A percentile compares a stretch with the other conserved stretches of the same genome.
phyloP scores from a whole-genome alignment of 192 early-diverging fungal species.

The Coemansia sp. region DNA sequence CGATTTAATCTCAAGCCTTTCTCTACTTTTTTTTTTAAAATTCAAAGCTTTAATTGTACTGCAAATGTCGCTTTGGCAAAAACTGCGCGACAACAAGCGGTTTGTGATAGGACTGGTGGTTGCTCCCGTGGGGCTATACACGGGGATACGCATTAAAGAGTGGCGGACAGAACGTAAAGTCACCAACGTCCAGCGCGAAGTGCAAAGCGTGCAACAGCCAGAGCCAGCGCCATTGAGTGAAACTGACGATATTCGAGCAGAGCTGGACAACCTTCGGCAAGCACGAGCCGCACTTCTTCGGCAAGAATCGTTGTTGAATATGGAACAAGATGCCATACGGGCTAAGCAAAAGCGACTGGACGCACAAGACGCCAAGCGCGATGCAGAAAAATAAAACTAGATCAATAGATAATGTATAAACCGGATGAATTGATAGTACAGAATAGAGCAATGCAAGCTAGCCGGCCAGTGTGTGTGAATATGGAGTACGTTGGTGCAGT shows the following conservation, averaged over 20 bases:
- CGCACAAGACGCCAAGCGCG: constrained; percentile 12
- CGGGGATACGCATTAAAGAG: constrained; percentile 31
- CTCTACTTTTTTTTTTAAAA: not conserved
- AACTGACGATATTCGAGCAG: constrained; percentile 5
- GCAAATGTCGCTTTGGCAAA: constrained; percentile 1
- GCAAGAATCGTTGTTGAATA: constrained; percentile 19
- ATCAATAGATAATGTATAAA: not conserved
- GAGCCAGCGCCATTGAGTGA: not conserved
- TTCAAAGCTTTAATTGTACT: not conserved
- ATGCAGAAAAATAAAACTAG: not conserved
- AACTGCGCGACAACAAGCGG: constrained; percentile 20
- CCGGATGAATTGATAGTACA: constrained; percentile 10
- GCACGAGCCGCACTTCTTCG: constrained; percentile 13
- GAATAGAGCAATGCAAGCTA: not conserved
- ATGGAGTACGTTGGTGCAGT: constrained; percentile 12
- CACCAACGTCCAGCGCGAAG: constrained; percentile 13
- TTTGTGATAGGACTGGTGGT: constrained; percentile 40
- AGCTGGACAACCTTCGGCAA: constrained; percentile 24
- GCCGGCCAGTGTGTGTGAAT: not conserved
- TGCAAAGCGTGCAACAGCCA: not conserved
- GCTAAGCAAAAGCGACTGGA: constrained; percentile 37
- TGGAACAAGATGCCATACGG: constrained; percentile 36
- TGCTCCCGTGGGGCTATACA: constrained; percentile 40
- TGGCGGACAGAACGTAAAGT: constrained; percentile 20
- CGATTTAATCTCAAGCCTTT: not conserved